Percentiles rank a stretch among this genome's conserved stretches.
These are phyloP conservation scores for Rosellinia necatrix DNA, from an alignment of 2,329 filamentous ascomycete genomes.

Conservation along the genomic window DNA sequence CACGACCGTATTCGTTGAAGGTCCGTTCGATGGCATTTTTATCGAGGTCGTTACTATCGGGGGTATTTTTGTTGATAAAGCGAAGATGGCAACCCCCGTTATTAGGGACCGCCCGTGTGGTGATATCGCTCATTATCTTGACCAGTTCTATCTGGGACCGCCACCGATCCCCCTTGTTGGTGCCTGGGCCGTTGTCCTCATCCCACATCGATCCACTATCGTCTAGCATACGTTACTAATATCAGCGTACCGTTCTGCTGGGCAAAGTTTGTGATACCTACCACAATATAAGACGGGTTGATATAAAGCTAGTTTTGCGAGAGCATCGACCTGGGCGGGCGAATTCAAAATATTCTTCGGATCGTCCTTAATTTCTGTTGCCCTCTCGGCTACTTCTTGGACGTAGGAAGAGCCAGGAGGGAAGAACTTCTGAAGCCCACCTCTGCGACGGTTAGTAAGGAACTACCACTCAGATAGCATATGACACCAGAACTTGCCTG, in stretches of 20 bases:
- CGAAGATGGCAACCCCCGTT: constrained; percentile 25
- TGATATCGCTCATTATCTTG: constrained; percentile 23
- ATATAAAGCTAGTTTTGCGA: constrained; percentile 27
- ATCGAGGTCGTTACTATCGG: constrained; percentile 19
- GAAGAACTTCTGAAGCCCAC: constrained; percentile 25
- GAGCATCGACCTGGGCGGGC: constrained; percentile 25
- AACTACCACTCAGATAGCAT: not conserved
- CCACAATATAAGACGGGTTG: constrained; percentile 28
- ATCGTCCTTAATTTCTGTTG: constrained; percentile 20
- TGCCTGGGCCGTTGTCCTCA: constrained; percentile 18
- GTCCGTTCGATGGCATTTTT: constrained; percentile 3
- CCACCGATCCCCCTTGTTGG: constrained; percentile 25
- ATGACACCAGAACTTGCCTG: not conserved
- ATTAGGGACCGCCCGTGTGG: constrained; percentile 21
- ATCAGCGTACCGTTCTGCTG: not conserved
- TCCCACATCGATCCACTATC: constrained; percentile 29
- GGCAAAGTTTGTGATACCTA: constrained; percentile 9
- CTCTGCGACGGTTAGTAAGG: constrained; percentile 4
- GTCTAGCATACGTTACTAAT: constrained; percentile 4
- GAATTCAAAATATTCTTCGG: constrained; percentile 24
- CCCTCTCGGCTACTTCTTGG: constrained; percentile 24
- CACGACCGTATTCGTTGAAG: constrained; percentile 5
- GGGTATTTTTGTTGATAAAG: constrained; percentile 23
- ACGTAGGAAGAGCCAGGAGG: constrained; percentile 21
- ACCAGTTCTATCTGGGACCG: constrained; percentile 20